Conservation (phyloP, 352 stramenopile species). For the Phytophthora pisi region DNA sequence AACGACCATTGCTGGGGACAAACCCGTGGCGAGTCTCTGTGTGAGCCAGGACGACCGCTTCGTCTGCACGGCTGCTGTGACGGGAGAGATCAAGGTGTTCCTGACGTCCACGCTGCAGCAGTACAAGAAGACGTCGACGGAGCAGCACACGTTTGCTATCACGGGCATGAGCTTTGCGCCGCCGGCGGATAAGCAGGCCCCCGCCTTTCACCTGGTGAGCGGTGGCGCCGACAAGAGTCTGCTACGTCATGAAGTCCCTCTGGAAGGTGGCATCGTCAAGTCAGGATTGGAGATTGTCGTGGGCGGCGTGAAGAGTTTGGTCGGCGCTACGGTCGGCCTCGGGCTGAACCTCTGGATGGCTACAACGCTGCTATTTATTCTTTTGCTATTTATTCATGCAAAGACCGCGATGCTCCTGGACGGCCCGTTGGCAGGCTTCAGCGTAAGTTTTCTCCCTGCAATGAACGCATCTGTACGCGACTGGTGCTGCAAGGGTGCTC, state of each 20-base stretch:
- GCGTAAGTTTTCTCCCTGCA: conserved; percentile 36
- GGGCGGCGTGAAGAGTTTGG: conserved; percentile 33
- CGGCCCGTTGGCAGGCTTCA: conserved; percentile 57
- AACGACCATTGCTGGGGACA: conserved; percentile 61
- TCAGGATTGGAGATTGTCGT: conserved; percentile 45
- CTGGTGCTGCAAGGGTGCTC: background rate
- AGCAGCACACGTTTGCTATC: conserved; percentile 83
- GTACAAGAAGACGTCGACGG: conserved; percentile 59
- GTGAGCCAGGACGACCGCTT: conserved; percentile 78
- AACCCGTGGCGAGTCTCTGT: conserved; percentile 79
- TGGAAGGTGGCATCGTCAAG: conserved; percentile 61
- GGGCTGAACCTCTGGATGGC: conserved; percentile 57
- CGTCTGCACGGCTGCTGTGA: conserved; percentile 72
- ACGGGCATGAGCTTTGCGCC: conserved; percentile 81
- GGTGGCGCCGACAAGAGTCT: conserved; percentile 80
- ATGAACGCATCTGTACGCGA: background rate
- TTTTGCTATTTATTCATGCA: conserved; percentile 80
- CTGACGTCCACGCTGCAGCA: conserved; percentile 45
- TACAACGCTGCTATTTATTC: conserved; percentile 64
- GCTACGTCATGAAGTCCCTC: conserved; percentile 65
- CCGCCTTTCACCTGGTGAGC: conserved; percentile 61
- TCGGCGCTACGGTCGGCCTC: conserved; percentile 47
- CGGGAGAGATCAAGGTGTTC: conserved; percentile 78
- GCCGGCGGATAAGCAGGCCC: conserved; percentile 37
- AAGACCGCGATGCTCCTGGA: conserved; percentile 58